Conservation (phyloP, 352 stramenopile genomes). For the Phytophthora pluvialis region DNA sequence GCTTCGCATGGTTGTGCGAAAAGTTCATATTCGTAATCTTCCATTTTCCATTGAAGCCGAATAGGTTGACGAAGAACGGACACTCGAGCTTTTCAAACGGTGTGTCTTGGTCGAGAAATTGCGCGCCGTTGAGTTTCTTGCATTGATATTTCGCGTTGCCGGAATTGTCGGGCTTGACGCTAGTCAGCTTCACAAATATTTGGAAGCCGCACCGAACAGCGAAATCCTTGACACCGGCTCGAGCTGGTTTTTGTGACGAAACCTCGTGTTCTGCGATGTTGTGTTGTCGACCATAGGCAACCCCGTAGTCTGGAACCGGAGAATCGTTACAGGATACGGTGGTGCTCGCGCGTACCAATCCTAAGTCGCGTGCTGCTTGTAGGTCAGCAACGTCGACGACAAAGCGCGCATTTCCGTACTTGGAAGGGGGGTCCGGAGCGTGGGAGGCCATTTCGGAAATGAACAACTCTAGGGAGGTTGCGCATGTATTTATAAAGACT, state of each 20-base stretch:
- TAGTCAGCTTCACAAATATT: conserved; percentile 2
- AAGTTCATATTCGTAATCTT: conserved; percentile 16
- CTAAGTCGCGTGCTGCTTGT: no score
- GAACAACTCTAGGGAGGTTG: no score
- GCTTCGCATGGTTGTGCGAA: conserved; percentile 3
- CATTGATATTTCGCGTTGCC: conserved; percentile 13
- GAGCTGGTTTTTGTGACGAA: conserved; percentile 3
- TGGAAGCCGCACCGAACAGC: neutral
- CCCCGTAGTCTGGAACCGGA: no score
- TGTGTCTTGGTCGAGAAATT: conserved; percentile 9
- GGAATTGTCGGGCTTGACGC: conserved; percentile 8
- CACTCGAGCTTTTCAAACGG: conserved; percentile 1
- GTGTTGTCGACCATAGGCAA: no score
- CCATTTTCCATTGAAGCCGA: neutral
- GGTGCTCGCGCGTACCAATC: no score
- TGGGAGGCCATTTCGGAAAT: no score
- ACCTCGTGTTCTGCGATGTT: neutral
- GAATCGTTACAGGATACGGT: no score
- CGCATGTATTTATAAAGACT: no score
- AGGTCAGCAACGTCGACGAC: no score
- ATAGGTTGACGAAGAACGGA: conserved; percentile 16
- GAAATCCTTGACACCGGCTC: neutral
- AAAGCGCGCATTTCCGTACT: no score
- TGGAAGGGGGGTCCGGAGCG: no score
- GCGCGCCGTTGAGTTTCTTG: conserved; percentile 7